Conservation (phyloP, 2,329 filamentous ascomycete genomes). For the Tolypocladium tropicale region DNA sequence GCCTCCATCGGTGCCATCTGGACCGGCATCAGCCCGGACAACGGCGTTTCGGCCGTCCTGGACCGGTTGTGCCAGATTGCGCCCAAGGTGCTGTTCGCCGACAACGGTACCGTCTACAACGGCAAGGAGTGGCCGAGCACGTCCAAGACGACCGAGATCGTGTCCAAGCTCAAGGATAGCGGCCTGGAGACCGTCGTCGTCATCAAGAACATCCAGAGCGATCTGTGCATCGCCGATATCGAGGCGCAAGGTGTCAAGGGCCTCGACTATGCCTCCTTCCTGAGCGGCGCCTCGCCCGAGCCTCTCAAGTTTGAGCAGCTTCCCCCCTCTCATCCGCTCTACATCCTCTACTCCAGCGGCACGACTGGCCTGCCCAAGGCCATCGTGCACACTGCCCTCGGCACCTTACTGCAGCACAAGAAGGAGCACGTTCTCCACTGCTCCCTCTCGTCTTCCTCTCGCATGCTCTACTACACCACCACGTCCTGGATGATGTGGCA, state of each 20-base stretch:
- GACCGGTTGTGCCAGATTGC: slow-evolving; percentile 80
- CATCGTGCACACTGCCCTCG: slow-evolving; percentile 84
- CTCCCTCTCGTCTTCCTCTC: slow-evolving; percentile 61
- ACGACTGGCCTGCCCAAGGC: slow-evolving; percentile 85
- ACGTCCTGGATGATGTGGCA: slow-evolving; percentile 99
- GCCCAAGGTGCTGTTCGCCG: slow-evolving; percentile 72
- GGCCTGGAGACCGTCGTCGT: slow-evolving; percentile 63
- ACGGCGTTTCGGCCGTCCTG: slow-evolving; percentile 80
- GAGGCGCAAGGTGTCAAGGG: slow-evolving; percentile 27
- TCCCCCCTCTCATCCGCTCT: slow-evolving; percentile 76
- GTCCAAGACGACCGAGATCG: slow-evolving; percentile 70
- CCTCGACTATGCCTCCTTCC: slow-evolving; percentile 34
- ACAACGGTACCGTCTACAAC: slow-evolving; percentile 85
- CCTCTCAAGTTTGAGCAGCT: slow-evolving; percentile 63
- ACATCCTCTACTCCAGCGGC: slow-evolving; percentile 87
- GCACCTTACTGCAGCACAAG: slow-evolving; percentile 90
- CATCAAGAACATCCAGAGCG: slow-evolving; percentile 52
- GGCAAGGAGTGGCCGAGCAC: slow-evolving; percentile 77
- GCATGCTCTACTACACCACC: slow-evolving; percentile 88
- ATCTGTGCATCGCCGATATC: slow-evolving; percentile 32
- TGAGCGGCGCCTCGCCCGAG: slow-evolving; percentile 29
- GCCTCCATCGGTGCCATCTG: slow-evolving; percentile 79
- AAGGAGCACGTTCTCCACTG: slow-evolving; percentile 89
- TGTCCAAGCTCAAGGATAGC: slow-evolving; percentile 45
- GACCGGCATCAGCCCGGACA: slow-evolving; percentile 90